phyloP scores from a whole-genome alignment of 2,329 filamentous ascomycete genomes.

The Colletotrichum siamense region DNA sequence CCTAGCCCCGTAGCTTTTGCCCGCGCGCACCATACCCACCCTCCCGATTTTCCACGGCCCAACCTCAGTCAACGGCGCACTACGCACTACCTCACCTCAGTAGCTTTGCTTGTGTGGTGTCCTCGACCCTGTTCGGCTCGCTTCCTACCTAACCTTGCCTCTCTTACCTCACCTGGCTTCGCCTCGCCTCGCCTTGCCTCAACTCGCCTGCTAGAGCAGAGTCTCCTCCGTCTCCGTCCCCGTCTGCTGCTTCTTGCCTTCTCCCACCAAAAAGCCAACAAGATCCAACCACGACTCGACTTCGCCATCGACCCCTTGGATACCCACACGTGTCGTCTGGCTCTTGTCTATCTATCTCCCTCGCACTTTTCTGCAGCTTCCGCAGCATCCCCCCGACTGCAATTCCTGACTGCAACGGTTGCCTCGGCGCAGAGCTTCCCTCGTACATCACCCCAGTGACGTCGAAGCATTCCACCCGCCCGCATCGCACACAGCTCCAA shows the following conservation, averaged over 20 bases:
- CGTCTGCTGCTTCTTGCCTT: not conserved
- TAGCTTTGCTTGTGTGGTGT: not conserved
- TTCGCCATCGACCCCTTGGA: not conserved
- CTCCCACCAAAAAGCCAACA: not conserved
- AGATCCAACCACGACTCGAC: not conserved
- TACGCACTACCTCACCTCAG: not conserved
- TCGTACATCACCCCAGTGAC: slow-evolving; percentile 21
- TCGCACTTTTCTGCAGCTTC: not conserved
- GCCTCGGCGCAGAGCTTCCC: slow-evolving; percentile 2
- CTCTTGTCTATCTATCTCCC: not conserved
- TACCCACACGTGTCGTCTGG: slow-evolving; percentile 8
- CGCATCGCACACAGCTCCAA: slow-evolving; percentile 11
- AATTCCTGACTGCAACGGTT: slow-evolving; percentile 1
- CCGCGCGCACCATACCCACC: not conserved
- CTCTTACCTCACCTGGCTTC: not conserved
- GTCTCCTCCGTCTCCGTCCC: not conserved
- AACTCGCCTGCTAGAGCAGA: not conserved
- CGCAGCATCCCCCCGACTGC: not conserved
- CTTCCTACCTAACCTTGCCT: not conserved
- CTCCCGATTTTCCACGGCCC: slow-evolving; percentile 21
- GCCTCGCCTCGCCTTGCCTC: not conserved
- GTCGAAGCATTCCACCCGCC: slow-evolving; percentile 18
- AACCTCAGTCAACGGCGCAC: not conserved
- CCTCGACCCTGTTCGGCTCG: not conserved
- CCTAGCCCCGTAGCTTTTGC: slow-evolving; percentile 16